phyloP scores from a whole-genome alignment of 805 yeast species.

The Pichia membranifaciens region DNA sequence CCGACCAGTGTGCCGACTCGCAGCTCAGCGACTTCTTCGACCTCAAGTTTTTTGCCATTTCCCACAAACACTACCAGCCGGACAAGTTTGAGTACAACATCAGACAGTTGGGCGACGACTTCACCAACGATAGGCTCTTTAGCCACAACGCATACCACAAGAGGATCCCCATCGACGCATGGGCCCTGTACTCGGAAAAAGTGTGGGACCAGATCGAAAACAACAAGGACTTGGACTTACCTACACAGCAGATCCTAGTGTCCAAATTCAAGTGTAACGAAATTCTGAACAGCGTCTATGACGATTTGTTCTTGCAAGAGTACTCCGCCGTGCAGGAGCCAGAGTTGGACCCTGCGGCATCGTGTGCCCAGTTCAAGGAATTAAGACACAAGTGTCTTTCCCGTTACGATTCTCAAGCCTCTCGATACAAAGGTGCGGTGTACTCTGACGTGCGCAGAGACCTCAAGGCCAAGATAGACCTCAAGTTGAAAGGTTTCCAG shows the following conservation, averaged over 20 bases:
- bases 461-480: constrained; percentile 45
- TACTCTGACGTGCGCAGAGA: constrained; percentile 55
- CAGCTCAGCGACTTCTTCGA: constrained; percentile 76
- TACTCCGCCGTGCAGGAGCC: constrained; percentile 24
- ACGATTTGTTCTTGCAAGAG: constrained; percentile 19
- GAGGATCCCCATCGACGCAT: constrained; percentile 87
- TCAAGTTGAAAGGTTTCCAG: constrained; percentile 39
- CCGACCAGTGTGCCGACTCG: constrained; percentile 51
- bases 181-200: constrained; percentile 85
- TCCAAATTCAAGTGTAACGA: constrained; percentile 95
- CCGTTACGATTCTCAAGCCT: constrained; percentile 63
- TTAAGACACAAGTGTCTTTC: constrained; percentile 44
- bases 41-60: constrained; percentile 69
- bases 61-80: constrained; percentile 80
- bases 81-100: constrained; percentile 64
- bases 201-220: constrained; percentile 93
- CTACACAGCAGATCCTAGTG: constrained; percentile 92
- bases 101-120: constrained; percentile 54
- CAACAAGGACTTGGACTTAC: constrained; percentile 91
- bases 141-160: constrained; percentile 76
- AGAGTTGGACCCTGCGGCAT: constrained; percentile 17
- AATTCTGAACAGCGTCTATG: constrained; percentile 52
- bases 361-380: constrained; percentile 39
- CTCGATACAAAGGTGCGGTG: constrained; percentile 64
- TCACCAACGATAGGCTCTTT: constrained; percentile 38